phyloP scores from a whole-genome alignment of 257 asterid genomes.

The Dorcoceras hygrometricum region DNA sequence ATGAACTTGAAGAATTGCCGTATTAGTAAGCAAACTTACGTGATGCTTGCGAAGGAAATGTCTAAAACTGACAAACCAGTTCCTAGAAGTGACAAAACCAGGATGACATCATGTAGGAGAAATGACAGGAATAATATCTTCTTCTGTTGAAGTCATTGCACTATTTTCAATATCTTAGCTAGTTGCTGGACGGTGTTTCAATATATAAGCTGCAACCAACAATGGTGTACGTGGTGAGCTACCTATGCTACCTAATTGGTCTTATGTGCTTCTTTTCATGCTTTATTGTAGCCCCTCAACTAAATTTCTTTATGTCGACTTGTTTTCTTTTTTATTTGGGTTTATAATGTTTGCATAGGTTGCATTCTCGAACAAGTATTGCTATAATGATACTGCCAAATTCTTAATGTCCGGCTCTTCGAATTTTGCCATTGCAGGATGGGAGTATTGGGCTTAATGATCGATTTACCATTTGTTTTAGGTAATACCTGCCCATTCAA shows the following conservation, averaged over 20 bases:
- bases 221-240: slow-evolving; percentile 35
- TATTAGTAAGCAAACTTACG: slow-evolving; percentile 49
- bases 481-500: background rate
- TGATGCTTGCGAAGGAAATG: slow-evolving; percentile 57
- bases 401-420: too few species aligned
- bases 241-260: slow-evolving; percentile 19
- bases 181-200: slow-evolving; percentile 23
- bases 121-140: slow-evolving; percentile 4
- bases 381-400: background rate
- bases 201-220: slow-evolving; percentile 25
- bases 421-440: background rate
- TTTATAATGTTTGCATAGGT: background rate
- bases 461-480: background rate
- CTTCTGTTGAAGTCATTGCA: slow-evolving; percentile 17
- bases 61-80: slow-evolving; percentile 38
- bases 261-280: slow-evolving; percentile 14
- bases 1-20: slow-evolving; percentile 58
- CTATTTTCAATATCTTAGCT: slow-evolving; percentile 22
- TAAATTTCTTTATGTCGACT: background rate
- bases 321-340: background rate
- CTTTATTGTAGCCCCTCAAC: slow-evolving; percentile 6
- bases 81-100: slow-evolving; percentile 30
- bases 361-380: background rate
- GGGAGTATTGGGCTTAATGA: background rate
- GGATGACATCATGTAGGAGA: slow-evolving; percentile 23